Evolutionary conservation across 176 grass and related monocot genomes (phyloP), one percentile per base, ranked within the genome.

Genomic region (Oryza nivara): DNA sequence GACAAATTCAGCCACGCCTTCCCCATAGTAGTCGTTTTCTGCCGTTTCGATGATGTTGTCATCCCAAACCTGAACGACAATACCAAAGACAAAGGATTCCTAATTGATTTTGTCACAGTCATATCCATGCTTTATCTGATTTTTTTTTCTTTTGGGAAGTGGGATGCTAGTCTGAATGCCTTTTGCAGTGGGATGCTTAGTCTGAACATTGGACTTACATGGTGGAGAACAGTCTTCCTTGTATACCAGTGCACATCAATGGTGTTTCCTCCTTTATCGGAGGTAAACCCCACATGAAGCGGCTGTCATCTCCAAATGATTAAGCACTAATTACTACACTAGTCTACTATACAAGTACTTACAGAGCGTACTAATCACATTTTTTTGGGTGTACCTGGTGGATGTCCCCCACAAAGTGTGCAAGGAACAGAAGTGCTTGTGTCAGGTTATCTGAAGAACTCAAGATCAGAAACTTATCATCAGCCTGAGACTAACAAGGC

Each of bases 401-500:
- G 61, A 94, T 73, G 48, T 92, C 89, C 35, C 92, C 92, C 2
- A 92, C 74, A 75, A 94, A 90, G 81, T 94, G 92, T 16, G 92
- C 76, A 30, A 92, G 92, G 85, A 94, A 94, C 19, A 92, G 16
- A 4, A 94, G 92, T 4, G 89, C 87, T 77, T 94, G 87, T 17
- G 92, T 92, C 43, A 94, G 78, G 68, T 94, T 94, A 74, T 90
- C 92, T 94, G 70, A 20, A 15, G 70, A 20, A 15, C 11, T 34
- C 3, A 0, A 78, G 0, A 43, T 58, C 54, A 58, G 7, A 4
- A 74, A n/a, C 25, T n/a, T 4, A 4, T 4, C 3, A 8, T 75
- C 64, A 48, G 12, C 14, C 11, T 45, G 11, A 45, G 11, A 45
- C 23, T 11, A 23, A 10, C 68, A 52, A 48, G 16, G 16, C 36